phyloP scores from a whole-genome alignment of 352 stramenopile species.

The Phytophthora crassamura region DNA sequence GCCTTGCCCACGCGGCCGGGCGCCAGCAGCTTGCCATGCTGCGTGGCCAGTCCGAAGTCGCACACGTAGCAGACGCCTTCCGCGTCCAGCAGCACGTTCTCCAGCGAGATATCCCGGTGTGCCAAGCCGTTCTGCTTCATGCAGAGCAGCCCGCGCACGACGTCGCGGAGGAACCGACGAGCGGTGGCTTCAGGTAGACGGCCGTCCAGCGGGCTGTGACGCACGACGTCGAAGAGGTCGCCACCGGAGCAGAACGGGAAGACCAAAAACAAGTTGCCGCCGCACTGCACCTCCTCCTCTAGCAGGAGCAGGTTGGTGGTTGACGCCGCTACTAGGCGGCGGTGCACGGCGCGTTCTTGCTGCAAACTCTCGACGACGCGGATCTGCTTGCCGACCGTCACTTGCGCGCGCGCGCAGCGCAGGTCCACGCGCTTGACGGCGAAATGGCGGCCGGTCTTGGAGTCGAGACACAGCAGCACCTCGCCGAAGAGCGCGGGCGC shows the following conservation, averaged over 20 bases:
- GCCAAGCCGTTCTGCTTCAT: slow-evolving; percentile 57
- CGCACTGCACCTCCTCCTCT: slow-evolving; percentile 50
- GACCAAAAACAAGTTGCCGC: slow-evolving; percentile 52
- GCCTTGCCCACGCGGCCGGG: slow-evolving; percentile 59
- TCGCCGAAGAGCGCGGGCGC: slow-evolving; percentile 66
- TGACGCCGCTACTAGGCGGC: slow-evolving; percentile 35
- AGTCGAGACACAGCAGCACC: slow-evolving; percentile 60
- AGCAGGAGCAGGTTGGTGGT: slow-evolving; percentile 56
- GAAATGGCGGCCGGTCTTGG: slow-evolving; percentile 41
- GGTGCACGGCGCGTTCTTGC: slow-evolving; percentile 58
- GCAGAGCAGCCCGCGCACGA: slow-evolving; percentile 40
- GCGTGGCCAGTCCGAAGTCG: slow-evolving; percentile 59
- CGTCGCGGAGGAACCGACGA: slow-evolving; percentile 47
- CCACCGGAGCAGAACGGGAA: slow-evolving; percentile 62
- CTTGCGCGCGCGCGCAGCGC: slow-evolving; percentile 37
- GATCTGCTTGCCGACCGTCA: slow-evolving; percentile 44
- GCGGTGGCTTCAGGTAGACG: slow-evolving; percentile 42
- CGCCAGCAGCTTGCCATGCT: slow-evolving; percentile 30
- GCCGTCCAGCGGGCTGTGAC: slow-evolving; percentile 39
- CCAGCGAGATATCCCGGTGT: slow-evolving; percentile 69
- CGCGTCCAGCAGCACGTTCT: slow-evolving; percentile 62
- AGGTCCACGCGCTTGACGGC: slow-evolving; percentile 64
- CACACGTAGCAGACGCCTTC: slow-evolving; percentile 51
- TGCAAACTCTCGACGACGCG: slow-evolving; percentile 58
- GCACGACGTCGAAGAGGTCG: slow-evolving; percentile 64